Evolutionary conservation across 176 grass and related monocot genomes (phyloP), one percentile per base, ranked within the genome.

Genomic region (Hyparrhenia diplandra): DNA sequence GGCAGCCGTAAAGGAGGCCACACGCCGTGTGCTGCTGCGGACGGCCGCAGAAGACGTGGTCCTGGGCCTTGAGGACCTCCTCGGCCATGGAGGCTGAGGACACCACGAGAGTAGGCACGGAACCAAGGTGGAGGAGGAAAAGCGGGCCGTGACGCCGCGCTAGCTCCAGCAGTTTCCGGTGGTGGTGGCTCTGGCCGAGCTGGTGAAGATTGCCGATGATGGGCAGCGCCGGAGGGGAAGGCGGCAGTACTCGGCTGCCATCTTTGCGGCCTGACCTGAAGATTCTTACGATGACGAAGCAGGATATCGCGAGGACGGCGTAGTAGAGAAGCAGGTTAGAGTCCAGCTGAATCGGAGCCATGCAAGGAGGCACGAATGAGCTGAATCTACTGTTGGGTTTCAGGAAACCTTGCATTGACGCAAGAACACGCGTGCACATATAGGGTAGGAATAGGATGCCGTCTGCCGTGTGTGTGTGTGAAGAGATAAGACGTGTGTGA

Each of bases 131-230:
- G 66, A 90, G 42, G 16, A 60, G 64, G 67, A 86, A 79, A 32
- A 3, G 84, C n/a, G 84, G 73, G 23, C 88, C 88, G 29, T 86
- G 71, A 13, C 10, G 29, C 4, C 11, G 51, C 9, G 88, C 31
- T 2, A 90, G 72, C 25, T 28, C 45, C n/a, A 63, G 88, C 46
- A 88, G 72, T 1, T 25, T 76, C 28, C 82, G 79, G 75, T 90
- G 85, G 24, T 18, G 69, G 30, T 72, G 37, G 4, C 30, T 47
- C 0, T 13, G 2, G 28, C 85, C 85, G 21, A 88, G 82, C 51
- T 82, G 82, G 85, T 88, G 91, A 7, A 90, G 54, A 79, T 94
- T 84, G 13, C 88, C 91, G 54, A 94, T 67, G 75, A 94, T 10
- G 10, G 88, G 91, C 12, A 90, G 40, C 51, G 32, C 23, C 2